Evolutionary conservation across 148 eudicot genomes (phyloP).

Genomic region (Vaccinium darrowii): DNA sequence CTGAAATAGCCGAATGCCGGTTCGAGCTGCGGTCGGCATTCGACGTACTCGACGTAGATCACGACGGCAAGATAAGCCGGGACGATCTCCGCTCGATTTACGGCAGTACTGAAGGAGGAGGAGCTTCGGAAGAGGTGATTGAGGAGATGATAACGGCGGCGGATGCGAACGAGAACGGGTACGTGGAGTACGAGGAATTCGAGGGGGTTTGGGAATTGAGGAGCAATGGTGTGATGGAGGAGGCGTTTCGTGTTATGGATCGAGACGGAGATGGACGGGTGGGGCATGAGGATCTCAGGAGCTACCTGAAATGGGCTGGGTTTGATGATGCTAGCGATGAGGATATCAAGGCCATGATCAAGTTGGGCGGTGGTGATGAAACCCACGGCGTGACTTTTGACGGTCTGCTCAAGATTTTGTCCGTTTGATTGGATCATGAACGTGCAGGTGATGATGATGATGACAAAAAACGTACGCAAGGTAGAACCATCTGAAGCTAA

Average conservation of each 20-base stretch:
- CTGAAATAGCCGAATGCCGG: not conserved
- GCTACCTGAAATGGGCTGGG: constrained; percentile 52
- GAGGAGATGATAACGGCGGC: constrained; percentile 70
- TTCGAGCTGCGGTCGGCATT: constrained; percentile 56
- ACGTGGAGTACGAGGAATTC: constrained; percentile 65
- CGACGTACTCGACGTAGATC: constrained; percentile 66
- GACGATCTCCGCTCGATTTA: constrained; percentile 65
- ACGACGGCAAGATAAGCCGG: constrained; percentile 70
- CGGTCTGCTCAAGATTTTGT: constrained; percentile 55
- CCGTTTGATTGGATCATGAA: constrained; percentile 25
- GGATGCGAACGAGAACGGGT: constrained; percentile 64
- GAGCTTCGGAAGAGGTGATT: constrained; percentile 44
- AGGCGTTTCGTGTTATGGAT: constrained; percentile 72
- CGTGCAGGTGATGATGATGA: not conserved
- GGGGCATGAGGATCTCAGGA: constrained; percentile 58
- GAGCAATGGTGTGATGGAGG: constrained; percentile 50
- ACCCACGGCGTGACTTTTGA: constrained; percentile 55
- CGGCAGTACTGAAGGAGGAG: constrained; percentile 19
- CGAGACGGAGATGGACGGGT: constrained; percentile 80
- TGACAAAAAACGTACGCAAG: not conserved
- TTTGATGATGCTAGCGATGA: constrained; percentile 48
- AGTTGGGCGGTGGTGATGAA: constrained; percentile 59
- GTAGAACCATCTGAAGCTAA: no score
- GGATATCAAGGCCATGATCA: constrained; percentile 74
- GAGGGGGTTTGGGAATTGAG: constrained; percentile 35